A percentile compares a stretch with the other conserved stretches of the same genome.
These are phyloP conservation scores for Telopea speciosissima DNA, from an alignment of 177 flowering plant species.

Conservation along the genomic window DNA sequence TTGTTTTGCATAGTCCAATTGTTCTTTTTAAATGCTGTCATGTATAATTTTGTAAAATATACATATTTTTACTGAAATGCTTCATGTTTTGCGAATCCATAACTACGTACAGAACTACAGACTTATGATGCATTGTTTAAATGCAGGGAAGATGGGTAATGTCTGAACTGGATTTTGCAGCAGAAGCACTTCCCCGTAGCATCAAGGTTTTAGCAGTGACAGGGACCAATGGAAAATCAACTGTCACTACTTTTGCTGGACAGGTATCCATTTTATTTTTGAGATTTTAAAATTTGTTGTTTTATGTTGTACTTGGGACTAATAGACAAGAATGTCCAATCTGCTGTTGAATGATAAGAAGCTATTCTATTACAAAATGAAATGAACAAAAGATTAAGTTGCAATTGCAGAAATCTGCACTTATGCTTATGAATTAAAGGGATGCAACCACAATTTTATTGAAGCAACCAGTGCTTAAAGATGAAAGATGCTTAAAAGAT, in stretches of 20 bases:
- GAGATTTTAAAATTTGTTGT: slow-evolving; percentile 3
- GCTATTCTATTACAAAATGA: not conserved
- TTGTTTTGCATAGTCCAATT: too few relatives aligned
- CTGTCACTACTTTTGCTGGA: slow-evolving; percentile 37
- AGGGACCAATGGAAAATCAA: slow-evolving; percentile 49
- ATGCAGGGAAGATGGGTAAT: slow-evolving; percentile 31
- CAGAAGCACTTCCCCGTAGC: slow-evolving; percentile 29
- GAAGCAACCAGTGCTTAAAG: not conserved
- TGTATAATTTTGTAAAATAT: too few relatives aligned
- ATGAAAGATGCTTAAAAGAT: not conserved
- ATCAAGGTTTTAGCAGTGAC: slow-evolving; percentile 36
- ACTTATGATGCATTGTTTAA: slow-evolving; percentile 7
- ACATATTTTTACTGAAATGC: too few relatives aligned
- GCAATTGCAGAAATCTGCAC: not conserved
- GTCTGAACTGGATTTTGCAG: slow-evolving; percentile 47
- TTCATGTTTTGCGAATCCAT: not conserved
- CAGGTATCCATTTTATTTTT: slow-evolving; percentile 22
- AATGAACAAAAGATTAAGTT: too few relatives aligned
- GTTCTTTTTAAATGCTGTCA: not conserved
- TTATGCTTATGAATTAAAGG: not conserved
- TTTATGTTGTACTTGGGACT: not conserved
- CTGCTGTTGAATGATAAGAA: not conserved
- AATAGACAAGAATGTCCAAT: not conserved
- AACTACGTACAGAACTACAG: not conserved
- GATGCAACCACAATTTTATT: not conserved